These are phyloP conservation scores for Mycena polygramma DNA, from an alignment of 768 basidiomycete species.

Conservation along the genomic window DNA sequence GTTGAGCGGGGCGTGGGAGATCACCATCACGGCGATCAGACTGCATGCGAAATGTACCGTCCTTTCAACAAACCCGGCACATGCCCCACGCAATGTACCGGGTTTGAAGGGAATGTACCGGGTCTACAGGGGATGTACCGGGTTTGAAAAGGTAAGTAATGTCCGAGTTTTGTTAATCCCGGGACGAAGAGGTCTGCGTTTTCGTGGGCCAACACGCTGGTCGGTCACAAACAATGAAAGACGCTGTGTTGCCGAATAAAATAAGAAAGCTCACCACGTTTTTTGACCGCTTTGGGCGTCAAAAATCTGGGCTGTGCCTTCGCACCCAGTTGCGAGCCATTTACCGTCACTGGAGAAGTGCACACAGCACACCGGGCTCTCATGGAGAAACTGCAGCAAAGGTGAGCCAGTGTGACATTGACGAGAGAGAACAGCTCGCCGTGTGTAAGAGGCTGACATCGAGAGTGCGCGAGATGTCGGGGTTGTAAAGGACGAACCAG, in stretches of 20 bases:
- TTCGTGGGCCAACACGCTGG: constrained; percentile 87
- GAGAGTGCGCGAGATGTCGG: constrained; percentile 29
- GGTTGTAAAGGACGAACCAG: constrained; percentile 32
- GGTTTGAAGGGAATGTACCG: too few species aligned
- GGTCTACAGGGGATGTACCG: too few species aligned
- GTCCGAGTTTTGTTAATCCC: too few species aligned
- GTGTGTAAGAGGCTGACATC: constrained; percentile 32
- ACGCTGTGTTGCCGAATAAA: neutral
- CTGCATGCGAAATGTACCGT: too few species aligned
- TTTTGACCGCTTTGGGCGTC: constrained; percentile 91
- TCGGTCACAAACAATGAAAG: neutral
- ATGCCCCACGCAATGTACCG: too few species aligned
- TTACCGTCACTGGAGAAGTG: constrained; percentile 95
- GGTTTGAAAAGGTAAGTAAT: too few species aligned
- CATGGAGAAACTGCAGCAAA: constrained; percentile 32
- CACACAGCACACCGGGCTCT: constrained; percentile 86
- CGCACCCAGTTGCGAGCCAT: constrained; percentile 92
- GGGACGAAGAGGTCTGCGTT: too few species aligned
- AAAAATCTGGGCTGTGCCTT: constrained; percentile 94
- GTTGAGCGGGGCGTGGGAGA: too few species aligned
- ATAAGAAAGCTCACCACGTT: constrained; percentile 75
- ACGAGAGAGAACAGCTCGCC: too few species aligned
- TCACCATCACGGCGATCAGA: too few species aligned
- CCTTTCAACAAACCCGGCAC: too few species aligned
- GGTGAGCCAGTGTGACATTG: too few species aligned